A percentile compares a stretch with the other conserved stretches of the same genome.
Conservation (phyloP, 345 rosid species). For the Gossypioides kirkii region DNA sequence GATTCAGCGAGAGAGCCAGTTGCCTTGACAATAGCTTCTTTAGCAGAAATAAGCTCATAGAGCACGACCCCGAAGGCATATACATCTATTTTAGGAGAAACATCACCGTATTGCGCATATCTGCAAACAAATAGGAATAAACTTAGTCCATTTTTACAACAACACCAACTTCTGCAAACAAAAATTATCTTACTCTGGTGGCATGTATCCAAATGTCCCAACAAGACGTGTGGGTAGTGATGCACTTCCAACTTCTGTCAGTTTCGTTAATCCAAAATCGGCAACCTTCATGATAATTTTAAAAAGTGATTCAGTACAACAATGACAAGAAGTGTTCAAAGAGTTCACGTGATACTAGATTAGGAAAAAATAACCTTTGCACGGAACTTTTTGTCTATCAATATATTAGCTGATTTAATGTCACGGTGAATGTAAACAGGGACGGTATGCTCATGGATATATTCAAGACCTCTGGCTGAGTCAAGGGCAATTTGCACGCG, state of each 20-base stretch:
- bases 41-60: constrained; percentile 91
- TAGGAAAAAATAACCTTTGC: constrained; percentile 46
- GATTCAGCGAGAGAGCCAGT: constrained; percentile 47
- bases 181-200: constrained; percentile 73
- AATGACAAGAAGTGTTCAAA: constrained; percentile 7
- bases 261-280: constrained; percentile 88
- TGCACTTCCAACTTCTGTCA: constrained; percentile 75
- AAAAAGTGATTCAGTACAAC: constrained; percentile 11
- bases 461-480: constrained; percentile 97
- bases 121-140: constrained; percentile 34
- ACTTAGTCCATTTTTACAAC: neutral
- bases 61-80: constrained; percentile 96
- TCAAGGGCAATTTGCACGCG: constrained; percentile 96
- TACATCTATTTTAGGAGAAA: constrained; percentile 85
- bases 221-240: constrained; percentile 74
- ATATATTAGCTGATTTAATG: constrained; percentile 88
- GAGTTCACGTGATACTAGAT: constrained; percentile 3
- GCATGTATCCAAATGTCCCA: constrained; percentile 99
- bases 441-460: constrained; percentile 94
- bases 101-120: constrained; percentile 77
- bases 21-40: constrained; percentile 71
- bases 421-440: constrained; percentile 97
- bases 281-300: constrained; percentile 56
- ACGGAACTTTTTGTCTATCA: constrained; percentile 81
- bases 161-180: neutral